phyloP scores from a whole-genome alignment of 805 yeast genomes.

The Kluyveromyces dobzhanskii region DNA sequence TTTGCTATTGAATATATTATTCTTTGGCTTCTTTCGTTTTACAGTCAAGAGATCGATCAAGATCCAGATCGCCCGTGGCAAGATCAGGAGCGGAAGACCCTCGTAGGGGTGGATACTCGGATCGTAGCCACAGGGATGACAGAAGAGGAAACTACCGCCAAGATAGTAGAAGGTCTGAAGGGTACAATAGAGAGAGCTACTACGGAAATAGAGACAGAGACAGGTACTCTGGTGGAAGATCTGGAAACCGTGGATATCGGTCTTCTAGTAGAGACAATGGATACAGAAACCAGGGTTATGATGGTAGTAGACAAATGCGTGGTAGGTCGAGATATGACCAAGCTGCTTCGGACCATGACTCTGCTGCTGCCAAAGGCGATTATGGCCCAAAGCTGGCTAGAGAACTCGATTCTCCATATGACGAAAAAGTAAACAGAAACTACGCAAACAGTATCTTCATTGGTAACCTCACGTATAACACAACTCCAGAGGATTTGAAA shows the following conservation, averaged over 20 bases:
- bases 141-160: conserved; percentile 20
- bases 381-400: conserved; percentile 15
- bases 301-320: conserved; percentile 5
- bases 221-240: neutral
- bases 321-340: conserved; percentile 26
- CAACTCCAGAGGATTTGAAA: conserved; percentile 51
- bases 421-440: conserved; percentile 43
- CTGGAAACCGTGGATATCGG: conserved; percentile 4
- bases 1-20: neutral
- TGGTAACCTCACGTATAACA: conserved; percentile 63
- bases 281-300: conserved; percentile 10
- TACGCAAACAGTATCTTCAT: conserved; percentile 63
- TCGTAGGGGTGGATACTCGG: conserved; percentile 27
- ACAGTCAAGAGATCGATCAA: conserved; percentile 7
- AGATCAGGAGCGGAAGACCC: conserved; percentile 14
- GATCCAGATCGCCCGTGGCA: conserved; percentile 20
- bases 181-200: neutral
- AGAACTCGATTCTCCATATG: conserved; percentile 23
- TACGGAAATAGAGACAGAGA: conserved; percentile 1
- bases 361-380: conserved; percentile 9
- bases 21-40: neutral
- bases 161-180: conserved; percentile 1
- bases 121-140: conserved; percentile 13
- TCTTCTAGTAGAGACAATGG: conserved; percentile 18
- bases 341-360: no score